Evolutionary conservation across 495 filamentous ascomycete genomes (phyloP), one percentile per base, ranked within the genome.

Genomic region (Sordaria brevicollis): DNA sequence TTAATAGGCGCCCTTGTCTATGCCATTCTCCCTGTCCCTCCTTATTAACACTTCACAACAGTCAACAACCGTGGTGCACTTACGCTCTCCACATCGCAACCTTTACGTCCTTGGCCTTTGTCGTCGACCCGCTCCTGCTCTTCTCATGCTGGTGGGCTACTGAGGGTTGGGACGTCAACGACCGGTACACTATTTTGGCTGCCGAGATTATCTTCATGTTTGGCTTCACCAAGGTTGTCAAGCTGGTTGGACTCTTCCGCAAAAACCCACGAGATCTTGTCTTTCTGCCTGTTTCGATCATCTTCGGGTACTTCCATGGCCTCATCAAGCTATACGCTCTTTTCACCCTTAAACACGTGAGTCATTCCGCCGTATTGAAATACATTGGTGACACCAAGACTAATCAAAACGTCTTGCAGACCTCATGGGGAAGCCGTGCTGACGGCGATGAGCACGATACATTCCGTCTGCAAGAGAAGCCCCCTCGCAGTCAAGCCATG

Each of bases 301-400:
- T 92, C 4, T 94, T 94, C 71, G 90, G 91, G 49, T 93, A 91
- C 77, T 86, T 92, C 74, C 90, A 93, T 77, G 90, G 90, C 35
- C 76, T 89, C 35, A 89, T 93, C 80, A 94, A 93, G 81, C 82
- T 93, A 68, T 91, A 91, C 71, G 90, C 91, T 4, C 82, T 89
- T 62, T 81, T 86, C 67, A 93, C 91, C 62, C 82, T 92, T 31
- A 87, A 89, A 77, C 85, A 89, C 81, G 90, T 91, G 83, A 82
- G 88, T 74, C 33, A 65, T 34, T 65, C 57, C 65, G 25, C 25
- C 15, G 29, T 65, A 36, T 57, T 25, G 29, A 49, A 29, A 5
- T 43, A 2, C 19, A 35, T 65, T 34, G 19, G 13, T 25, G 25
- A 31, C 31, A 62, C 17, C 19, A 13, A 35, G 25, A 35, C 78